Conservation (phyloP, 495 filamentous ascomycete genomes). For the Penicillium salamii region DNA sequence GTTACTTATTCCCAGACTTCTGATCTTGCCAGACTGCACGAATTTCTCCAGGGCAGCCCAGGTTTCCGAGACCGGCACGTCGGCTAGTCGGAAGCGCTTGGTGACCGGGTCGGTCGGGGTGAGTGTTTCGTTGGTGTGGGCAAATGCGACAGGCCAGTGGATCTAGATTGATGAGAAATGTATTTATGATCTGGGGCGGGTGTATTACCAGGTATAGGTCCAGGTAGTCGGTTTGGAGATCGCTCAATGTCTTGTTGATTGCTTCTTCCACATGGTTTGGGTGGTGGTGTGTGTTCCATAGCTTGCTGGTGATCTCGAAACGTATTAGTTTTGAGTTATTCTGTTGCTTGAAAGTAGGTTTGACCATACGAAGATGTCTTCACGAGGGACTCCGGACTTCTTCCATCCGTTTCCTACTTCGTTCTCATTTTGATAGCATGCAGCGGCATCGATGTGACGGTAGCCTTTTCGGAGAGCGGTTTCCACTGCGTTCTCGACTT, state of each 20-base stretch:
- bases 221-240: slow-evolving; percentile 44
- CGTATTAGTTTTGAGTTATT: too few relatives aligned
- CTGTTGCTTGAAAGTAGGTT: too few relatives aligned
- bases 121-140: slow-evolving; percentile 58
- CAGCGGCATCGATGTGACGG: slow-evolving; percentile 41
- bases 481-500: slow-evolving; percentile 50
- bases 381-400: slow-evolving; percentile 38
- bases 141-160: slow-evolving; percentile 50
- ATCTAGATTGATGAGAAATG: slow-evolving; percentile 18
- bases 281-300: slow-evolving; percentile 46
- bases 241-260: slow-evolving; percentile 40
- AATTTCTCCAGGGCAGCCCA: slow-evolving; percentile 75
- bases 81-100: slow-evolving; percentile 34
- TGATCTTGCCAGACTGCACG: slow-evolving; percentile 61
- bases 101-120: slow-evolving; percentile 31
- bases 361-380: slow-evolving; percentile 41
- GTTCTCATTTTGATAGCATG: slow-evolving; percentile 41
- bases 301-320: slow-evolving; percentile 37
- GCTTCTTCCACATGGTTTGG: slow-evolving; percentile 38
- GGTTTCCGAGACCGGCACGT: slow-evolving; percentile 39
- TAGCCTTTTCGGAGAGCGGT: slow-evolving; percentile 46
- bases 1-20: slow-evolving; percentile 81
- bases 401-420: slow-evolving; percentile 44
- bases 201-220: slow-evolving; percentile 45
- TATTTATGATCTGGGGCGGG: background rate